phyloP scores from a whole-genome alignment of 176 grass and related monocot species.

The Hsuehochloa calcarea region DNA sequence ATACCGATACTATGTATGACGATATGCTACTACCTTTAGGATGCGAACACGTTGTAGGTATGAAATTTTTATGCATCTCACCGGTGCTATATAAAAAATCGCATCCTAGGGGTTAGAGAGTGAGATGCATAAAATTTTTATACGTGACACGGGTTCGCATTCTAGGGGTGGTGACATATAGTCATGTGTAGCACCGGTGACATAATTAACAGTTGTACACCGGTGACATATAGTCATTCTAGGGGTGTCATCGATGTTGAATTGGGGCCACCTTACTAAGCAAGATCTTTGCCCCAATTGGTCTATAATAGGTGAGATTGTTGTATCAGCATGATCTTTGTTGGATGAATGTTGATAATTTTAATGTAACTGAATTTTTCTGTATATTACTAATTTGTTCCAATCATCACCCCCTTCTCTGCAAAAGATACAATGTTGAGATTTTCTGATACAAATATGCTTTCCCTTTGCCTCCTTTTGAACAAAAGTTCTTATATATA shows the following conservation, averaged over 20 bases:
- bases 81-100: no score
- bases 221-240: no score
- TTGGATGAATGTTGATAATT: background rate
- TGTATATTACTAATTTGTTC: background rate
- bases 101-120: no score
- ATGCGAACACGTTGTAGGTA: no score
- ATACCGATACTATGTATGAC: no score
- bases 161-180: no score
- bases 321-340: background rate
- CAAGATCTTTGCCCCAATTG: background rate
- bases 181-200: no score
- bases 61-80: no score
- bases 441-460: background rate
- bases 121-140: no score
- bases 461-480: background rate
- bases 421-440: background rate
- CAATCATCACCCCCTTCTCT: background rate
- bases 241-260: background rate
- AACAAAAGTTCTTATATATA: background rate
- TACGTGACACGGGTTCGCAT: no score
- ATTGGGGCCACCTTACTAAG: background rate
- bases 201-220: no score
- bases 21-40: no score
- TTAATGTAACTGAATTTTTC: background rate
- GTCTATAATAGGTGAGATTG: background rate